Conservation (phyloP, 805 yeast genomes). For the Saccharomycopsis oosterbeekiorum region DNA sequence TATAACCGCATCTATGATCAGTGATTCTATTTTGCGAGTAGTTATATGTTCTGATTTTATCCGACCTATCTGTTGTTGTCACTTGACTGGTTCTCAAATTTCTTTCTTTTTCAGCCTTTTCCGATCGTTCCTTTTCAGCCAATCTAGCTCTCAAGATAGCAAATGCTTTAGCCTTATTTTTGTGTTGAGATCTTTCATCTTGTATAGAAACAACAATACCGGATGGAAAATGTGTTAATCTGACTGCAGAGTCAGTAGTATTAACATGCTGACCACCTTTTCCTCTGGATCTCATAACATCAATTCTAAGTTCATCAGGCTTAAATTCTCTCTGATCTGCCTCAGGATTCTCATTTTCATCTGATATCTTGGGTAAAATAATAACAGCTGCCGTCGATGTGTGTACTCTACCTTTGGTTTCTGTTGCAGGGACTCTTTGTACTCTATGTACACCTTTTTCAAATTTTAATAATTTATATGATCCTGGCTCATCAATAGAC, state of each 20-base stretch:
- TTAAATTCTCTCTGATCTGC: slow-evolving; percentile 61
- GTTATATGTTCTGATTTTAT: slow-evolving; percentile 89
- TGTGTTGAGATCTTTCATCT: slow-evolving; percentile 91
- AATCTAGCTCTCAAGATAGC: slow-evolving; percentile 70
- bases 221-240: slow-evolving; percentile 85
- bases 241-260: slow-evolving; percentile 93
- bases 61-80: slow-evolving; percentile 79
- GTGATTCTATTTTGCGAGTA: slow-evolving; percentile 88
- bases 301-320: slow-evolving; percentile 83
- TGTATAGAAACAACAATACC: slow-evolving; percentile 86
- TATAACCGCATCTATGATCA: slow-evolving; percentile 82
- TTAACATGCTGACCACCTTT: slow-evolving; percentile 98
- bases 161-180: slow-evolving; percentile 88
- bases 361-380: slow-evolving; percentile 72
- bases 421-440: slow-evolving; percentile 89
- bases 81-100: slow-evolving; percentile 73
- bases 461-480: slow-evolving; percentile 61
- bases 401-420: slow-evolving; percentile 86
- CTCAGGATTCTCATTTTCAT: slow-evolving; percentile 33
- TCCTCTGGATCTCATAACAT: slow-evolving; percentile 96
- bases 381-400: slow-evolving; percentile 96
- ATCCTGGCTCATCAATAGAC: slow-evolving; percentile 62
- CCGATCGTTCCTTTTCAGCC: slow-evolving; percentile 68
- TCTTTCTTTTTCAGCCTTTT: slow-evolving; percentile 55
- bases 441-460: slow-evolving; percentile 97